Conservation (phyloP, 306 rosid genomes). For the peach (Prunus persica) region DNA sequence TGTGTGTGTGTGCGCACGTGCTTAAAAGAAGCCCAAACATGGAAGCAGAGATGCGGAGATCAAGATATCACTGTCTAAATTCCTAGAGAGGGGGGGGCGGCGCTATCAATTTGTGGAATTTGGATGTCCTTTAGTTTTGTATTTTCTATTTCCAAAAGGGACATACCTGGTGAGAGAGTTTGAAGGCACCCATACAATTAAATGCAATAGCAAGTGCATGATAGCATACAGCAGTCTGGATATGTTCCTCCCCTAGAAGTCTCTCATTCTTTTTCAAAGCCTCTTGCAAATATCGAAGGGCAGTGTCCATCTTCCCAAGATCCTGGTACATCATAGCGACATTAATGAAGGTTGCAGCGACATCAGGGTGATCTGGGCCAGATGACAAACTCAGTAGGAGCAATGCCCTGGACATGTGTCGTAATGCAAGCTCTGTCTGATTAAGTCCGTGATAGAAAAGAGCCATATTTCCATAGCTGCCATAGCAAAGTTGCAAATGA, state of each 20-base stretch:
- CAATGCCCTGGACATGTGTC: constrained; percentile 96
- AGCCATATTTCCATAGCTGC: constrained; percentile 99
- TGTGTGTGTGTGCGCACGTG: too few relatives aligned
- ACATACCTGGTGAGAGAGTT: constrained; percentile 92
- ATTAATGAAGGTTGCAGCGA: constrained; percentile 89
- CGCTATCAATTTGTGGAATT: neutral
- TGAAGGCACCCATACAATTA: constrained; percentile 97
- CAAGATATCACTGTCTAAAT: too few relatives aligned
- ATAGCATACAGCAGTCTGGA: constrained; percentile 98
- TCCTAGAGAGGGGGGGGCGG: too few relatives aligned
- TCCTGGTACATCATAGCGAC: constrained; percentile 99
- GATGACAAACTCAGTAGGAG: constrained; percentile 90
- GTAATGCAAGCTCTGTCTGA: constrained; percentile 94
- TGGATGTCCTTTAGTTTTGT: neutral
- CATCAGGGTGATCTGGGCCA: constrained; percentile 99
- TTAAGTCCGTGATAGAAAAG: constrained; percentile 93
- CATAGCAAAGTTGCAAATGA: constrained; percentile 24
- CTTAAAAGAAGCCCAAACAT: too few relatives aligned
- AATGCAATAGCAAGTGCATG: constrained; percentile 97
- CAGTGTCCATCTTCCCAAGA: constrained; percentile 92
- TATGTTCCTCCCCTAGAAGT: constrained; percentile 96
- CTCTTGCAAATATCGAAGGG: constrained; percentile 99
- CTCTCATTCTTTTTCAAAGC: constrained; percentile 95
- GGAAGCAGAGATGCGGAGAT: too few relatives aligned
- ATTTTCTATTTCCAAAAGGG: neutral